Conservation (phyloP, 2,329 filamentous ascomycete species). For the Chaetomium sp. region DNA sequence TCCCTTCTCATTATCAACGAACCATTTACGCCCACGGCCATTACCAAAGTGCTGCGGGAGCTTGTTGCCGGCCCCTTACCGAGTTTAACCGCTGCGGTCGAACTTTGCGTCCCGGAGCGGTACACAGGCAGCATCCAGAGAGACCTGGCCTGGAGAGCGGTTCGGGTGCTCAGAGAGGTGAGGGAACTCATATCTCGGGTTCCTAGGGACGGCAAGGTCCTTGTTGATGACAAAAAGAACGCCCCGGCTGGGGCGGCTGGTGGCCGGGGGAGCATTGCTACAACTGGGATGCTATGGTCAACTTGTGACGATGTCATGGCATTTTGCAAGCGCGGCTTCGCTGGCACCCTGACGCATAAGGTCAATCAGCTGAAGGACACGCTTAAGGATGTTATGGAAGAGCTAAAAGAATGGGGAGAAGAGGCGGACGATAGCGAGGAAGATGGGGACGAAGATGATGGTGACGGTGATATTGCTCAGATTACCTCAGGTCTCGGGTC, state of each 20-base stretch:
- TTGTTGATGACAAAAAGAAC: slow-evolving; percentile 42
- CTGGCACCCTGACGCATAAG: slow-evolving; percentile 62
- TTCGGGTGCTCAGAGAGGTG: slow-evolving; percentile 57
- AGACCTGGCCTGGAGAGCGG: slow-evolving; percentile 56
- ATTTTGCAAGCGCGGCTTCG: slow-evolving; percentile 60
- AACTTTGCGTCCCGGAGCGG: slow-evolving; percentile 53
- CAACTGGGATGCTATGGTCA: slow-evolving; percentile 77
- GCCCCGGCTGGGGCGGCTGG: slow-evolving; percentile 29
- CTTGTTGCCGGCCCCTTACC: slow-evolving; percentile 69
- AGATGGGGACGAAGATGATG: slow-evolving; percentile 37
- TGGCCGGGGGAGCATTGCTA: slow-evolving; percentile 50
- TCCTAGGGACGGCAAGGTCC: slow-evolving; percentile 48
- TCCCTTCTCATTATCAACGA: slow-evolving; percentile 80
- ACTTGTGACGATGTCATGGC: slow-evolving; percentile 67
- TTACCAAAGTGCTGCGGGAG: slow-evolving; percentile 63
- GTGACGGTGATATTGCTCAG: slow-evolving; percentile 34
- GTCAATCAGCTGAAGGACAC: slow-evolving; percentile 68
- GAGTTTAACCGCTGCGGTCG: slow-evolving; percentile 63
- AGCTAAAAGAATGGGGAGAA: slow-evolving; percentile 82
- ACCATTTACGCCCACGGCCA: slow-evolving; percentile 75
- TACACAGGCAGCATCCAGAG: slow-evolving; percentile 59
- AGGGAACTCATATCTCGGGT: slow-evolving; percentile 54
- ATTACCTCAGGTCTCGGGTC: slow-evolving; percentile 26
- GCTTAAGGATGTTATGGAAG: slow-evolving; percentile 74
- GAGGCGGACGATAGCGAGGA: slow-evolving; percentile 52